Evolutionary conservation across 371 early-diverging fungal genomes (phyloP), one percentile per base, ranked within the genome.

Genomic region (Nematocida major): DNA sequence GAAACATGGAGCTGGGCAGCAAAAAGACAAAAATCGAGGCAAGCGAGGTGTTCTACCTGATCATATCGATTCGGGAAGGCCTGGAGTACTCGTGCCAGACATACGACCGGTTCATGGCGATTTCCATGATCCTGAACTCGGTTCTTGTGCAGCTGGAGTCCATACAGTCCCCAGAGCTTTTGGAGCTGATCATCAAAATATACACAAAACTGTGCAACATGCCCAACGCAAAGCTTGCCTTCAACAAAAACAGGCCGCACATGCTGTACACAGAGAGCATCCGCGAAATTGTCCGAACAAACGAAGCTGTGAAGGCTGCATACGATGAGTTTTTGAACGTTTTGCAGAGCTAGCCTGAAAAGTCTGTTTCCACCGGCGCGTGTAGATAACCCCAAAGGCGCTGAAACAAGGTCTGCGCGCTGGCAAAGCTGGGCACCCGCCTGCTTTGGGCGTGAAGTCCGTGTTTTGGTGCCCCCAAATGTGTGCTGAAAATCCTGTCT

Each of bases 11-110:
- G 80, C 91, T 91, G 24, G 96, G 96, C 28, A 89, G 89, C 63
- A 94, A 94, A 82, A 88, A 93, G 26, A 92, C 93, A 49, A 96
- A 97, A 82, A 92, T 93, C n/a, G 93, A 89, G 47, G 95, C 96
- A 30, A 93, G 92, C 34, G 92, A 94, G 83, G 94, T 96, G 59
- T 92, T 97, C 61, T 93, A 94, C 84, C 91, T 93, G 79, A 94
- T 96, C 59, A 87, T 97, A 26, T 85, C 91, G 67, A 94, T 92
- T 81, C 92, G 92, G 48, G 89, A 91, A 80, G 97, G 99, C 0
- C 88, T 96, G 62, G 90, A 89, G 79, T 98, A 95, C 84, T 91
- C 95, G 48, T 93, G 94, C 79, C 93, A 94, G 84, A 95, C 95
- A 38, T 93, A 91, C 61, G 89, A 96, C 73, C 89, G 97, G 9